Percentiles rank a stretch among this genome's conserved stretches.
These are phyloP conservation scores for Boletellus ananas DNA, from an alignment of 768 basidiomycete species.

Conservation along the genomic window DNA sequence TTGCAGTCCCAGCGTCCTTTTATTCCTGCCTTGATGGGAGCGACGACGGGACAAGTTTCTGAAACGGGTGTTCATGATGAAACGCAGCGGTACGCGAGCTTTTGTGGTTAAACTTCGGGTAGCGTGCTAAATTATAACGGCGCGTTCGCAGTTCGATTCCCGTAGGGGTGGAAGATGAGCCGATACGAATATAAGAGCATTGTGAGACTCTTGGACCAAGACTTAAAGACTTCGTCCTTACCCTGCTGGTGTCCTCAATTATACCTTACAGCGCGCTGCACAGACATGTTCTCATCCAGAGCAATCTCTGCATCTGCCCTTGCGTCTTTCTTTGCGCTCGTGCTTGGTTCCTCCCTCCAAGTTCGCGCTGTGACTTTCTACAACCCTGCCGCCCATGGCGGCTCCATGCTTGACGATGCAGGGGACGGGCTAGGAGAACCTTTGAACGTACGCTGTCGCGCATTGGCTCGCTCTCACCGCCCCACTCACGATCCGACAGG, in stretches of 20 bases:
- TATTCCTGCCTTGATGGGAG: too few species aligned
- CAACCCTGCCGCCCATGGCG: slow-evolving; percentile 35
- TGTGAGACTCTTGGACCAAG: background rate
- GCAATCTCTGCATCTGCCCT: background rate
- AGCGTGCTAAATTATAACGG: background rate
- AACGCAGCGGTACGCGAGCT: background rate
- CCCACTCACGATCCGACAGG: slow-evolving; percentile 21
- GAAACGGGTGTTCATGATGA: background rate
- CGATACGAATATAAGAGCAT: background rate
- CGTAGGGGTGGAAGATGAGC: background rate
- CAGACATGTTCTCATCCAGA: background rate
- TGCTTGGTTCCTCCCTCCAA: slow-evolving; percentile 1
- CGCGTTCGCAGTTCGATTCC: too few species aligned
- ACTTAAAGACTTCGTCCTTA: background rate
- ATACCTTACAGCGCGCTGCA: background rate
- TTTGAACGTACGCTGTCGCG: slow-evolving; percentile 34
- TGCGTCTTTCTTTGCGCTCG: slow-evolving; percentile 1
- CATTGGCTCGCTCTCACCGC: background rate
- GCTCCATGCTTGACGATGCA: slow-evolving; percentile 44
- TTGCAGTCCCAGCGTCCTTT: too few species aligned
- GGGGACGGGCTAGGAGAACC: slow-evolving; percentile 38
- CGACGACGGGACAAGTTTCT: too few species aligned
- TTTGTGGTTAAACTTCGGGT: background rate
- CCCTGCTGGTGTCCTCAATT: background rate
- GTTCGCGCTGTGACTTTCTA: slow-evolving; percentile 29